Conservation (phyloP, 192 early-diverging fungal species). For the Mortierella hygrophila region DNA sequence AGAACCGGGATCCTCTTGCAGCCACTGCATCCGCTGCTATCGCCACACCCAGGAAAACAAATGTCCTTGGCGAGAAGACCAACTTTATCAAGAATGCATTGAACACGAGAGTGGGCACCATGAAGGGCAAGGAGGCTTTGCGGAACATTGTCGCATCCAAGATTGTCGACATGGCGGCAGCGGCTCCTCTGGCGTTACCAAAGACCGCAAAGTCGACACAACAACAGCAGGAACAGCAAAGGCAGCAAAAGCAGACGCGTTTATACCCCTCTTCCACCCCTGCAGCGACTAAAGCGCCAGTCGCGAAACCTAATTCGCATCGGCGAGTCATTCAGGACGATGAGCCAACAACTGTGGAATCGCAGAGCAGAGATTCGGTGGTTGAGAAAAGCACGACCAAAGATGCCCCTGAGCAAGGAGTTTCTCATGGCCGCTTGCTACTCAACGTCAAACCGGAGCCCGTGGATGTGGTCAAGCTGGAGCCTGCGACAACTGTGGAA, state of each 20-base stretch:
- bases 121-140: conserved; percentile 12
- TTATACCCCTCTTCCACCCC: neutral
- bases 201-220: neutral
- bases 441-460: neutral
- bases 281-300: neutral
- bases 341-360: neutral
- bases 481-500: neutral
- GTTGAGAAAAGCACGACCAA: neutral
- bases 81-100: conserved; percentile 11
- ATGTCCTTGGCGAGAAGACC: conserved; percentile 24
- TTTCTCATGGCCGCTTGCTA: neutral
- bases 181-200: neutral
- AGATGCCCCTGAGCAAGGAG: neutral
- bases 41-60: neutral
- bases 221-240: neutral
- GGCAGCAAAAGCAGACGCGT: neutral
- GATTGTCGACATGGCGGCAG: neutral
- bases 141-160: neutral
- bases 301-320: neutral
- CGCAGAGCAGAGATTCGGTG: neutral
- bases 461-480: neutral
- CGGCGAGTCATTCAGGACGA: neutral
- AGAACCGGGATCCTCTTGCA: conserved; percentile 22
- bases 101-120: neutral
- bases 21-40: neutral